Evolutionary conservation across 805 yeast species (phyloP).

Genomic region (Saturnispora sanitii): DNA sequence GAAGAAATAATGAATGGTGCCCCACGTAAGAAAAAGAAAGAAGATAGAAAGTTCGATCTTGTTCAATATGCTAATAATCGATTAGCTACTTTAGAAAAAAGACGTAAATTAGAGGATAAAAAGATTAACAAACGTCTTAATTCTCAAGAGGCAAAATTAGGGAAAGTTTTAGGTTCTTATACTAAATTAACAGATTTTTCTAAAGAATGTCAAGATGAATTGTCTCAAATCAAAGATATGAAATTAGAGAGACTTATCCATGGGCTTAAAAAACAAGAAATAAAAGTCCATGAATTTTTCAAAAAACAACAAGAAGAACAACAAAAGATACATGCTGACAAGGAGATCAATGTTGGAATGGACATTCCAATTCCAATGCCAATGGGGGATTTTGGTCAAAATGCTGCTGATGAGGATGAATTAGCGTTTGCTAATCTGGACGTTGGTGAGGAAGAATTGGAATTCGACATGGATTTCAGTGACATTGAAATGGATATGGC

Average conservation of each 20-base stretch:
- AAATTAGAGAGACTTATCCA: slow-evolving; percentile 18
- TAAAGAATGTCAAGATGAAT: slow-evolving; percentile 14
- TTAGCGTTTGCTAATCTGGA: slow-evolving; percentile 23
- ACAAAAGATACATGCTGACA: slow-evolving; percentile 18
- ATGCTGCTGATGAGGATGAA: slow-evolving; percentile 10
- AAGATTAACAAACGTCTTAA: slow-evolving; percentile 25
- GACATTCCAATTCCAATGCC: too few species aligned
- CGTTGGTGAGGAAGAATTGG: slow-evolving; percentile 6
- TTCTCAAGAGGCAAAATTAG: slow-evolving; percentile 26
- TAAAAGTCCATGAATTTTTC: slow-evolving; percentile 12
- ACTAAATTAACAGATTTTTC: slow-evolving; percentile 19
- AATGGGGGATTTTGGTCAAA: slow-evolving; percentile 8
- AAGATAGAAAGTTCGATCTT: slow-evolving; percentile 36
- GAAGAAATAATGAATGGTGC: background rate
- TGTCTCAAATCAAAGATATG: slow-evolving; percentile 14
- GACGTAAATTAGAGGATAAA: slow-evolving; percentile 26
- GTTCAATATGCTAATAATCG: slow-evolving; percentile 47
- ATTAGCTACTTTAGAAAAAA: slow-evolving; percentile 27
- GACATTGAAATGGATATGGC: slow-evolving; percentile 1
- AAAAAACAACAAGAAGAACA: slow-evolving; percentile 23
- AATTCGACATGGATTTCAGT: slow-evolving; percentile 10
- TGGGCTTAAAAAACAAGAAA: slow-evolving; percentile 27
- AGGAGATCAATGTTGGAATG: slow-evolving; percentile 14
- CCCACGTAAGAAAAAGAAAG: slow-evolving; percentile 6
- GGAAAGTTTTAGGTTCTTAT: slow-evolving; percentile 26